phyloP scores from a whole-genome alignment of 2,329 filamentous ascomycete species.

The Aureobasidium sp. region DNA sequence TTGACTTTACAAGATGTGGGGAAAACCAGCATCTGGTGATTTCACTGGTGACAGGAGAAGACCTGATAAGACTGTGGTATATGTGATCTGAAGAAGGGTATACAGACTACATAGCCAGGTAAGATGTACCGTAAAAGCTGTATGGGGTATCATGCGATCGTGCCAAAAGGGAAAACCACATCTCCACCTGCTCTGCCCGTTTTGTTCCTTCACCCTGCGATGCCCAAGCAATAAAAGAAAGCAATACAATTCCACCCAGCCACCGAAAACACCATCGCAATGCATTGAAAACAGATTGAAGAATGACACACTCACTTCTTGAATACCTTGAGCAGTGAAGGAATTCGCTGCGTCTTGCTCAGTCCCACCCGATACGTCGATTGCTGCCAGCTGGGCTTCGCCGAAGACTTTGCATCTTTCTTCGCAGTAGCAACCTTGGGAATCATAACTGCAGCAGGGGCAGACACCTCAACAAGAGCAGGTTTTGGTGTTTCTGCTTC shows the following conservation, averaged over 20 bases:
- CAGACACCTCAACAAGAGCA: constrained; percentile 11
- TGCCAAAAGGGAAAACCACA: too few relatives aligned
- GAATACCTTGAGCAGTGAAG: constrained; percentile 32
- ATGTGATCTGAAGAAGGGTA: too few relatives aligned
- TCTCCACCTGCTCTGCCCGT: too few relatives aligned
- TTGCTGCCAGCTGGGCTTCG: constrained; percentile 3
- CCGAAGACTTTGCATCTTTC: constrained; percentile 14
- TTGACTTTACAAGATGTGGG: too few relatives aligned
- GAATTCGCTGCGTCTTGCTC: constrained; percentile 40
- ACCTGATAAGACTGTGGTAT: too few relatives aligned
- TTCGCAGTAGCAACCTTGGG: constrained; percentile 16
- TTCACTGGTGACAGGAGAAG: too few relatives aligned
- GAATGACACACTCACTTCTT: background rate
- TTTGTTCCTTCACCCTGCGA: too few relatives aligned
- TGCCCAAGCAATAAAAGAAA: background rate
- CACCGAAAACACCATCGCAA: background rate
- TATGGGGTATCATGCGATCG: too few relatives aligned
- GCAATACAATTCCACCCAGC: background rate
- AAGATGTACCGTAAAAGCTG: too few relatives aligned
- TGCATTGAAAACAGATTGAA: background rate
- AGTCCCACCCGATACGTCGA: constrained; percentile 34
- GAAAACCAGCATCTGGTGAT: too few relatives aligned
- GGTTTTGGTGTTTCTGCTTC: constrained; percentile 11
- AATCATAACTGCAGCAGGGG: background rate
- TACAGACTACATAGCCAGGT: background rate